Evolutionary conservation across 2,329 filamentous ascomycete species (phyloP).

Genomic region (Neofusicoccum sp.): DNA sequence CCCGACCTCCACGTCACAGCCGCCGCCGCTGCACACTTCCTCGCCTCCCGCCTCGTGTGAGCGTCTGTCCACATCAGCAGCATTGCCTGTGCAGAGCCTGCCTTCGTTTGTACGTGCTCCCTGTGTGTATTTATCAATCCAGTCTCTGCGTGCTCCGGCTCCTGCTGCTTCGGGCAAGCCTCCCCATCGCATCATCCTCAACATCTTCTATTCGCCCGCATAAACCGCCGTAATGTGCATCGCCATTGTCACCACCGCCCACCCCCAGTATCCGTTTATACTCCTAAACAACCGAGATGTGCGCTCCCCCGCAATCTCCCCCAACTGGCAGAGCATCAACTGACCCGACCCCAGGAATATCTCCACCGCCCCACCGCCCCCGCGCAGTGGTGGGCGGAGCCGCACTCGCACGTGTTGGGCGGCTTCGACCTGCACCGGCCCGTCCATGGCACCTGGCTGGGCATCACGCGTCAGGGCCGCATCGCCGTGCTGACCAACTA

Average conservation of each 20-base stretch:
- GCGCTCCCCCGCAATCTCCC: slow-evolving; percentile 13
- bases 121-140: not conserved
- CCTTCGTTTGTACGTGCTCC: slow-evolving; percentile 1
- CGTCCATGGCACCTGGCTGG: slow-evolving; percentile 64
- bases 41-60: not conserved
- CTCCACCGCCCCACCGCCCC: slow-evolving; percentile 59
- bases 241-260: slow-evolving; percentile 48
- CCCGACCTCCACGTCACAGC: slow-evolving; percentile 10
- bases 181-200: slow-evolving; percentile 5
- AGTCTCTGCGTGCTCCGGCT: not conserved
- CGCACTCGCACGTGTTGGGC: slow-evolving; percentile 55
- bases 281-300: slow-evolving; percentile 53
- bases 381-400: slow-evolving; percentile 57
- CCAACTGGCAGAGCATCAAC: not conserved
- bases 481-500: slow-evolving; percentile 65
- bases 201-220: not conserved
- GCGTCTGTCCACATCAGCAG: slow-evolving; percentile 10
- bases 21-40: not conserved
- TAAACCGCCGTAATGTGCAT: slow-evolving; percentile 45
- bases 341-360: slow-evolving; percentile 51
- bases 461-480: slow-evolving; percentile 59
- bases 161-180: slow-evolving; percentile 12
- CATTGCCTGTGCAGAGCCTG: not conserved
- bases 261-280: slow-evolving; percentile 50
- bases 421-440: slow-evolving; percentile 61